Evolutionary conservation across 2,329 filamentous ascomycete genomes (phyloP).

Genomic region (Trichoderma simmonsii): DNA sequence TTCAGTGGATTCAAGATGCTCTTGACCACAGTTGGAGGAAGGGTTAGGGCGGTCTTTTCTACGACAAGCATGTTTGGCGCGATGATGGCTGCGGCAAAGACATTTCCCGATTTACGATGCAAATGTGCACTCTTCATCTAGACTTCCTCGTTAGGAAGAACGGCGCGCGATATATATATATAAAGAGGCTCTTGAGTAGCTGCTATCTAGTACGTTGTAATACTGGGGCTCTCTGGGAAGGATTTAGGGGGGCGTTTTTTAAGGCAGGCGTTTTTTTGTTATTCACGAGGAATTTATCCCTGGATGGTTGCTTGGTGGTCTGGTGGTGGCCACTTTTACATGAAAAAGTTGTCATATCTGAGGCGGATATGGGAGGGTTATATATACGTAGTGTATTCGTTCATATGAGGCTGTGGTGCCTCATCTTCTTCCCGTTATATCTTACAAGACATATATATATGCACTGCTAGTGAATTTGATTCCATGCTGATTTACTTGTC

Average conservation of each 20-base stretch:
- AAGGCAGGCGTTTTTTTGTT: neutral
- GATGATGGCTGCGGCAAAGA: neutral
- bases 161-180: neutral
- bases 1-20: neutral
- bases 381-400: neutral
- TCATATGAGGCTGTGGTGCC: neutral
- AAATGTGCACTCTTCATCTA: neutral
- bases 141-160: neutral
- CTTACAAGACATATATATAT: neutral
- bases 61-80: neutral
- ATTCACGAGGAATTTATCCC: neutral
- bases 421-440: neutral
- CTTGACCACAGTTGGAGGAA: neutral
- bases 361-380: neutral
- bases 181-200: neutral
- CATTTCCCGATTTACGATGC: conserved; percentile 1
- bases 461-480: neutral
- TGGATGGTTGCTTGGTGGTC: neutral
- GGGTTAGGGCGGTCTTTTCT: neutral
- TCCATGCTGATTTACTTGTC: neutral
- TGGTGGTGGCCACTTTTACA: neutral
- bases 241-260: neutral
- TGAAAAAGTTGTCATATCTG: neutral
- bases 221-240: neutral
- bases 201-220: neutral